Evolutionary conservation across 2,329 filamentous ascomycete species (phyloP).

Genomic region (Pseudocercospora musae): DNA sequence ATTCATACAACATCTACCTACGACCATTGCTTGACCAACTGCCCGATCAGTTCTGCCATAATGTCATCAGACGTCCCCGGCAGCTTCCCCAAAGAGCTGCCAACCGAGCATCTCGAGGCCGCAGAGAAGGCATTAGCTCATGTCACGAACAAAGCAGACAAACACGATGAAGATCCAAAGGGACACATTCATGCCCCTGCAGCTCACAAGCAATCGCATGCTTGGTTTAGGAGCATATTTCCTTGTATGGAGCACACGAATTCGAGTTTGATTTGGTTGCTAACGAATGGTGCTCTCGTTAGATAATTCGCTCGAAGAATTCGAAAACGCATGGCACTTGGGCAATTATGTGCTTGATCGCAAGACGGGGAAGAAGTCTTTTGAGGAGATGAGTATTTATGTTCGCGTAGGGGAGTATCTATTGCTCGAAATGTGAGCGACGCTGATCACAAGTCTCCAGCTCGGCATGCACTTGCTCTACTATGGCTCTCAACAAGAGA

Average conservation of each 20-base stretch:
- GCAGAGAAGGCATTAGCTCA: conserved; percentile 24
- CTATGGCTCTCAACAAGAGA: conserved; percentile 41
- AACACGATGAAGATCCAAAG: conserved; percentile 26
- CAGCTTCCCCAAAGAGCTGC: conserved; percentile 3
- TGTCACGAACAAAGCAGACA: conserved; percentile 26
- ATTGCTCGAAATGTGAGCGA: background rate
- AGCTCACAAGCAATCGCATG: conserved; percentile 21
- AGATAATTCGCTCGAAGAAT: conserved; percentile 29
- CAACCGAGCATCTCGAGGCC: conserved; percentile 27
- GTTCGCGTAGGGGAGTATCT: conserved; percentile 29
- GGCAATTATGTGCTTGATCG: conserved; percentile 46
- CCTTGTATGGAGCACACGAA: conserved; percentile 5
- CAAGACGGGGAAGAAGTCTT: conserved; percentile 39
- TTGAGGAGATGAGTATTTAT: conserved; percentile 44
- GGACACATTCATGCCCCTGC: conserved; percentile 28
- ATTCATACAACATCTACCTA: too few species aligned
- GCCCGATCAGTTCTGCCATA: background rate
- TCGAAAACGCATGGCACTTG: conserved; percentile 39
- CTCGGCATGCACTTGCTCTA: conserved; percentile 45
- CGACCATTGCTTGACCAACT: background rate
- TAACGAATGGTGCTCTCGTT: background rate
- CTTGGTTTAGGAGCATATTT: conserved; percentile 26
- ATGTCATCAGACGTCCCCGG: background rate
- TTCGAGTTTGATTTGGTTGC: background rate
- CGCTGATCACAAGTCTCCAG: background rate